Base-by-base conservation (phyloP, 2,329 filamentous ascomycete genomes). In the Claviceps spartinae region DNA sequence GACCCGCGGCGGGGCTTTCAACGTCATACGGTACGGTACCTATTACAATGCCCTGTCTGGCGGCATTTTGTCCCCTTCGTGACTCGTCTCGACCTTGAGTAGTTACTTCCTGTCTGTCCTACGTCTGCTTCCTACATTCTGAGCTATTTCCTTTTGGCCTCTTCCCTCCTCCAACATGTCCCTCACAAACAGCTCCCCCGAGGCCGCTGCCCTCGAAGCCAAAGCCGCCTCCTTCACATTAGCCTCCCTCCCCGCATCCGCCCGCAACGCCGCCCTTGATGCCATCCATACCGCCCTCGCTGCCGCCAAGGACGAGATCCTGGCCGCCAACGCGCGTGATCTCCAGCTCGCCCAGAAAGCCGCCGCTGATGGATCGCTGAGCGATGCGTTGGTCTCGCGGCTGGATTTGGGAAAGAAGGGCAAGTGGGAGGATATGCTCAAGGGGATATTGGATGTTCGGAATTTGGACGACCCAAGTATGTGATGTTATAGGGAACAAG, bases 371-470 rank as follows among this genome's bases (percentile, higher is more conserved):
- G 91, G 91, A 42, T 74, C 81, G 47, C 72, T 97, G 48, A 91
- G 83, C 65, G 78, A 85, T 62, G 93, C 88, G 62, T 77, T 97
- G 24, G 79, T 96, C 36, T 93, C 94, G 62, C 79, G 93, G 52
- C 76, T 98, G 55, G 91, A 98, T 67, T 74, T 98, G 48, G 82
- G 81, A 48, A 85, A 86, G 66, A 80, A 82, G 63, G 91, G 91
- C 54, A 97, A 97, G 72, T 98, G 85, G 75, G 90, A 96, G 63
- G 93, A 97, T 64, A 97, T 98, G 93, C 76, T 98, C 57, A 85
- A 90, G 71, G 93, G 93, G 26, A 94, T 98, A 55, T 70, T 94
- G 54, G 88, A 95, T 69, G 93, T 98, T 55, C 78, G 85, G 58
- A 77, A 80, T 49, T 76, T 98, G 30, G 79, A 86, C 48, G 93